phyloP scores from a whole-genome alignment of 169 alveolate species.

The Plasmodium relictum region DNA sequence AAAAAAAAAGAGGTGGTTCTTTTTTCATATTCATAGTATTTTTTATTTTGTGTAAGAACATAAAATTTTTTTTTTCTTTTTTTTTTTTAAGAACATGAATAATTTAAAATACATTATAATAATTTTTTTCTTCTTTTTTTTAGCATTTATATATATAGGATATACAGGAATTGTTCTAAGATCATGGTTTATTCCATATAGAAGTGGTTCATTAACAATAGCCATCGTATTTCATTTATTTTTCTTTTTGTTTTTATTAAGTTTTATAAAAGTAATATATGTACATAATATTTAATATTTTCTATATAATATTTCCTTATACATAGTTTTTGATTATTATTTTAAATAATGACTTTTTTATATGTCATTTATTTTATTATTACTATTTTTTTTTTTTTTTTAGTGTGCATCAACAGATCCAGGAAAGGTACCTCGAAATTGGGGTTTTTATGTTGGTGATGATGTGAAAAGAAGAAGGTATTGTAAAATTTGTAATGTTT shows the following conservation, averaged over 20 bases:
- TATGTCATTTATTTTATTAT: not conserved
- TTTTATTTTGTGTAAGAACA: conserved; percentile 37
- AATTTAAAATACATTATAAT: not conserved
- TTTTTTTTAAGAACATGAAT: not conserved
- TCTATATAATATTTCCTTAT: not conserved
- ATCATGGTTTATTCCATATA: conserved; percentile 73
- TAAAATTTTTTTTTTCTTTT: not conserved
- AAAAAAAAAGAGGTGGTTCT: conserved; percentile 58
- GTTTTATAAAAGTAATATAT: conserved; percentile 66
- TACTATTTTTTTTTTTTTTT: conserved; percentile 50
- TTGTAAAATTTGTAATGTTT: conserved; percentile 97
- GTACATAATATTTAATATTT: conserved; percentile 2
- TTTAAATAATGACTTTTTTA: no score
- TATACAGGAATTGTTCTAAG: conserved; percentile 61
- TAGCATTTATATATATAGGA: conserved; percentile 66
- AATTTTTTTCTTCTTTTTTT: conserved; percentile 4
- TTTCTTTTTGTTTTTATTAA: conserved; percentile 59
- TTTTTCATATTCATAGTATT: conserved; percentile 63
- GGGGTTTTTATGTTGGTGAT: conserved; percentile 99
- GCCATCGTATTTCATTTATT: conserved; percentile 59
- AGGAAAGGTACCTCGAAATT: conserved; percentile 95
- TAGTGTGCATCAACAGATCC: conserved; percentile 95
- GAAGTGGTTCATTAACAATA: conserved; percentile 68
- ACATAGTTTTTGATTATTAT: not conserved
- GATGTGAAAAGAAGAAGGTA: conserved; percentile 96